Base-by-base conservation (phyloP, 2,329 filamentous ascomycete species). In the Monosporascus sp. region DNA sequence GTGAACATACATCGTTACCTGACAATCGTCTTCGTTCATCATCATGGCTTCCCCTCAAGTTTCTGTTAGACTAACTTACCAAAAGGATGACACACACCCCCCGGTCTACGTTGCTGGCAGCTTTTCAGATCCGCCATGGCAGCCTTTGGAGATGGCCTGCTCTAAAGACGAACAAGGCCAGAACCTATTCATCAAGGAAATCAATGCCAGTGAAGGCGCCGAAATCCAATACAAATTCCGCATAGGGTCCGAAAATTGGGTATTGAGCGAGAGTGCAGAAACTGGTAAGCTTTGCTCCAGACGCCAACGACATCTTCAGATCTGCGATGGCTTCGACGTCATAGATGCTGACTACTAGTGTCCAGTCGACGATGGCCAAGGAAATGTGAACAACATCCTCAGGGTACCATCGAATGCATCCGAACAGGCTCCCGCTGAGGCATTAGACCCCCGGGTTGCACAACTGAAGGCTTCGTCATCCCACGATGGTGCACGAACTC, bases 211-310 rank as follows among this genome's bases (percentile, higher is more conserved):
- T 18, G 72, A 79, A 22, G 80, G 79, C 22, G 77, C 80, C 47
- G 78, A 82, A 53, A 82, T 89, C 58, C 83, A 88, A 62, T 92
- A 90, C 77, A 91, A 90, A 69, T 87, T 91, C 60, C 80, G 85
- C 31, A 72, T 88, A 37, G 87, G 86, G 9, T 67, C 76, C 20
- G 82, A 81, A 47, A 80, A 88, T 58, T 88, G 84, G 87, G 74
- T 84, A 24, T 68, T 89, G 46, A 82, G 90, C 60, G 83, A 89
- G 53, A 74, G 73, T 45, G 75, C 77, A 51, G 79, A 82, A 15
- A 83, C 76, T 51, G 76, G 85, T 88, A 58, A 76, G 55, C 38
- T 47, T 48, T 31, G 20, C 18, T 43, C 15, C 27, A 31, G 27
- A 31, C 27, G 27, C 27, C 27, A 31, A 31, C 9, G 27, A 5